Evolutionary conservation across 192 early-diverging fungal species (phyloP).

Genomic region (Lunasporangiospora selenospora): DNA sequence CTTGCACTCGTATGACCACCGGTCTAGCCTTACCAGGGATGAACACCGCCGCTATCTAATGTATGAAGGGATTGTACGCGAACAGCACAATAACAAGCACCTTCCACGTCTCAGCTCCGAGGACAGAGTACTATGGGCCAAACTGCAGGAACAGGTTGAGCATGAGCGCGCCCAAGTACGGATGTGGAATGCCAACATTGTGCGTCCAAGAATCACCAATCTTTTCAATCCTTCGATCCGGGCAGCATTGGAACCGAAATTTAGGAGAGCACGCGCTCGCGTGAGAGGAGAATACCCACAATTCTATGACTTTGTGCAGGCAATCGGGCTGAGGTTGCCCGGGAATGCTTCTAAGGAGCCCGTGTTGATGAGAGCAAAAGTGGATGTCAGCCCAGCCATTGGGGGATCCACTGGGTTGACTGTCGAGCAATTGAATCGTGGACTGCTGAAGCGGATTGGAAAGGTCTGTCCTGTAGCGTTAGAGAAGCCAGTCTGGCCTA

Average conservation of each 20-base stretch:
- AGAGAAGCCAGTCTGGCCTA: slow-evolving; percentile 31
- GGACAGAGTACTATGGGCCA: slow-evolving; percentile 16
- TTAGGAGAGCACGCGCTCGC: slow-evolving; percentile 11
- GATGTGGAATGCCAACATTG: slow-evolving; percentile 20
- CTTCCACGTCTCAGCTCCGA: slow-evolving; percentile 8
- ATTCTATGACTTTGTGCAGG: slow-evolving; percentile 28
- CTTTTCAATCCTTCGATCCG: slow-evolving; percentile 18
- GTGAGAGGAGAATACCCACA: slow-evolving; percentile 32
- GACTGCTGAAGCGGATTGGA: slow-evolving; percentile 24
- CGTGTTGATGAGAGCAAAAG: slow-evolving; percentile 1
- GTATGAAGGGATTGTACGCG: slow-evolving; percentile 17
- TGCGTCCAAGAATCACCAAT: slow-evolving; percentile 15
- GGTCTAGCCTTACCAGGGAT: slow-evolving; percentile 25
- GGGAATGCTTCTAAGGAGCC: slow-evolving; percentile 30
- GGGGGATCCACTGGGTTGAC: too few relatives aligned
- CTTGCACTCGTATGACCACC: slow-evolving; percentile 20
- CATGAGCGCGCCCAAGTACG: slow-evolving; percentile 21
- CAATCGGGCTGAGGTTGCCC: slow-evolving; percentile 21
- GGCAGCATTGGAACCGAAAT: slow-evolving; percentile 25
- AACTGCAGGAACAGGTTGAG: slow-evolving; percentile 23
- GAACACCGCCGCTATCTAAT: slow-evolving; percentile 33
- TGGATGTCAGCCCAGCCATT: neutral
- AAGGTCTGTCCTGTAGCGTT: slow-evolving; percentile 27
- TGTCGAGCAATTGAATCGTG: slow-evolving; percentile 1
- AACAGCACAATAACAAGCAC: neutral